Conservation (phyloP, 2,329 filamentous ascomycete species). For the Massarina eburnea region DNA sequence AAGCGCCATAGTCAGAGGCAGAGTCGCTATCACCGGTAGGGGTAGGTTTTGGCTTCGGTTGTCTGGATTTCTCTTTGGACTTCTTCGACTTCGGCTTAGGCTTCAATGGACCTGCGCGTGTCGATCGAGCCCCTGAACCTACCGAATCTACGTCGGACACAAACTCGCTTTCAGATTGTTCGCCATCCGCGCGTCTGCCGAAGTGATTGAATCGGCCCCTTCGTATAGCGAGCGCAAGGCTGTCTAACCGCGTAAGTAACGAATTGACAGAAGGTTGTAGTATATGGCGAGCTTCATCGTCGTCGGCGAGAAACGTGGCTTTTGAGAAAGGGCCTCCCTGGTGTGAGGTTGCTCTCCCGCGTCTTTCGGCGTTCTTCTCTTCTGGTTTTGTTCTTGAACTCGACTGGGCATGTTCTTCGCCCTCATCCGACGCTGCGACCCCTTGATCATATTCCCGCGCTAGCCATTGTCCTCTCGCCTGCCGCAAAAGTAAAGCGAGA, state of each 20-base stretch:
- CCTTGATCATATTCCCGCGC: slow-evolving; percentile 41
- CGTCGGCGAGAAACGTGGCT: slow-evolving; percentile 68
- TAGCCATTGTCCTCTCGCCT: slow-evolving; percentile 66
- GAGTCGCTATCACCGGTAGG: slow-evolving; percentile 45
- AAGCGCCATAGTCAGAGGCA: slow-evolving; percentile 40
- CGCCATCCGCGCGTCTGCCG: slow-evolving; percentile 20
- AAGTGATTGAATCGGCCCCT: slow-evolving; percentile 60
- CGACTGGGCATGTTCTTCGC: not conserved
- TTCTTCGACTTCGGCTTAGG: slow-evolving; percentile 4
- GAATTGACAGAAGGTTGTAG: slow-evolving; percentile 71
- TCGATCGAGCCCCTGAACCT: slow-evolving; percentile 15
- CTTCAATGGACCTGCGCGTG: slow-evolving; percentile 5
- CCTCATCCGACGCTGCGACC: slow-evolving; percentile 5
- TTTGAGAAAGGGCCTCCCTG: slow-evolving; percentile 10
- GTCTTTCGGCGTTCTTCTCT: not conserved
- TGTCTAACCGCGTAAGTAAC: slow-evolving; percentile 69
- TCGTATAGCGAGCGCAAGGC: slow-evolving; percentile 70
- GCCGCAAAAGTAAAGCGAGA: slow-evolving; percentile 64
- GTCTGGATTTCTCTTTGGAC: not conserved
- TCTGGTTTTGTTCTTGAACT: not conserved
- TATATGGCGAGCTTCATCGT: slow-evolving; percentile 65
- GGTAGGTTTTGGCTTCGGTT: slow-evolving; percentile 14
- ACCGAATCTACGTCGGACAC: slow-evolving; percentile 28
- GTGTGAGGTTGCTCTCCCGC: slow-evolving; percentile 12
- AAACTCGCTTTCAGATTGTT: slow-evolving; percentile 34